Conservation (phyloP, 2,329 filamentous ascomycete species). For the Colletotrichum lini region DNA sequence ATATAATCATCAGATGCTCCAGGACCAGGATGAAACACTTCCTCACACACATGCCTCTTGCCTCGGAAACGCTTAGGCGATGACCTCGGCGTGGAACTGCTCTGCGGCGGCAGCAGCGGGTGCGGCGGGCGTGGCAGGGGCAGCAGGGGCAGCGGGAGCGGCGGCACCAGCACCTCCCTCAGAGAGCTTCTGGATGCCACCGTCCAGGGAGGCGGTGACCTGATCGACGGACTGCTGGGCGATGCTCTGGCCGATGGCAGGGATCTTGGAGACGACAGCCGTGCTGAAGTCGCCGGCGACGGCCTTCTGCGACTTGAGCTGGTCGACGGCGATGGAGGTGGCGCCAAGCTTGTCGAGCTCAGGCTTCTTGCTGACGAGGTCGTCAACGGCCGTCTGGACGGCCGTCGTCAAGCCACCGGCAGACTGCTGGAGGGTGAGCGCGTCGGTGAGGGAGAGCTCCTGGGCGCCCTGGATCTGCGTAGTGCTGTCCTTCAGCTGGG, state of each 20-base stretch:
- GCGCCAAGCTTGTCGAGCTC: slow-evolving; percentile 48
- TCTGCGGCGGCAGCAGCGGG: slow-evolving; percentile 5
- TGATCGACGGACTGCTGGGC: slow-evolving; percentile 47
- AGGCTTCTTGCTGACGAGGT: slow-evolving; percentile 47
- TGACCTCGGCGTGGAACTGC: slow-evolving; percentile 38
- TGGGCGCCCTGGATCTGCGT: slow-evolving; percentile 48
- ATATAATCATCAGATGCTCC: slow-evolving; percentile 14
- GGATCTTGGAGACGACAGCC: slow-evolving; percentile 48
- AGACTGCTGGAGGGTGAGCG: slow-evolving; percentile 44
- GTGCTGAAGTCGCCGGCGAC: slow-evolving; percentile 44
- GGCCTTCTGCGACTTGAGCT: slow-evolving; percentile 46
- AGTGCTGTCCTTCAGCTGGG: slow-evolving; percentile 44
- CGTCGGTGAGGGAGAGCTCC: slow-evolving; percentile 45
- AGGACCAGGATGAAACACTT: not conserved
- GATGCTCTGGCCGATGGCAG: slow-evolving; percentile 48
- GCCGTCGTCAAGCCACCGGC: slow-evolving; percentile 44
- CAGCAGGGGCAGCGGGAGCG: slow-evolving; percentile 22
- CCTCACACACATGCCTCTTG: too few relatives aligned
- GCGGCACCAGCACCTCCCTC: slow-evolving; percentile 30
- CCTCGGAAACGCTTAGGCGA: not conserved
- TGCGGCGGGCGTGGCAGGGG: slow-evolving; percentile 15
- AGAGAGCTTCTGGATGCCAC: slow-evolving; percentile 43
- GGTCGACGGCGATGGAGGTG: slow-evolving; percentile 45
- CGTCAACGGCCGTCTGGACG: slow-evolving; percentile 45
- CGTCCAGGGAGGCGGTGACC: slow-evolving; percentile 45